Conservation (phyloP, 2,329 filamentous ascomycete genomes). For the Pyricularia pennisetigena region DNA sequence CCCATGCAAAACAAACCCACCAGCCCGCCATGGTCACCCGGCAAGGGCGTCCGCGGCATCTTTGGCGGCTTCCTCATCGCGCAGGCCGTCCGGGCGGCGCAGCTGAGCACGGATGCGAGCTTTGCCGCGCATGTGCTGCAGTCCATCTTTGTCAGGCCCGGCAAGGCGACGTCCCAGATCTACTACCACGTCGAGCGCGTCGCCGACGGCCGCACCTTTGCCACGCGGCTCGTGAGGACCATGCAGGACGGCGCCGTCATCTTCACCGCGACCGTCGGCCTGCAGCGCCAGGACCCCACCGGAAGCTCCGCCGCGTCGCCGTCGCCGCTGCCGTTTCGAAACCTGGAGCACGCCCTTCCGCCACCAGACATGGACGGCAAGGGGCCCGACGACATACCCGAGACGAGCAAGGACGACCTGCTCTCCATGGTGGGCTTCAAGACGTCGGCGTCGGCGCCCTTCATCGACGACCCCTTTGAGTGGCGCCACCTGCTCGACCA, state of each 20-base stretch:
- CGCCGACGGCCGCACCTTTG: conserved; percentile 5
- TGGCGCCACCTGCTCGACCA: conserved; percentile 1
- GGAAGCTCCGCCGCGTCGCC: too few relatives aligned
- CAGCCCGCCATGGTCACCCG: conserved; percentile 4
- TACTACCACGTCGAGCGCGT: conserved; percentile 3
- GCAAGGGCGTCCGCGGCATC: conserved; percentile 3
- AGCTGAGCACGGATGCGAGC: not conserved
- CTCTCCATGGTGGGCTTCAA: not conserved
- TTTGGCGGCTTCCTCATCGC: conserved; percentile 5
- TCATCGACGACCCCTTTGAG: conserved; percentile 1
- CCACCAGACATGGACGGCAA: not conserved
- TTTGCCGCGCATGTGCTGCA: conserved; percentile 4
- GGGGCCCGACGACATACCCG: not conserved
- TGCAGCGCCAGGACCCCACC: not conserved
- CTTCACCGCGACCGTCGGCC: conserved; percentile 2
- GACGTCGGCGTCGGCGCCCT: not conserved
- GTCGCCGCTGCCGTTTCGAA: too few relatives aligned
- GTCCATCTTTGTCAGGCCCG: conserved; percentile 1
- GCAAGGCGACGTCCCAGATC: not conserved
- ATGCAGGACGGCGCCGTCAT: not conserved
- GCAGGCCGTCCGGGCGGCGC: conserved; percentile 1
- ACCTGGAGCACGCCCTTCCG: not conserved
- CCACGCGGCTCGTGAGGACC: conserved; percentile 5
- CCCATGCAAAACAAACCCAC: too few relatives aligned
- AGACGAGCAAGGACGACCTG: not conserved